Evolutionary conservation across 1,284 basidiomycete species (phyloP).

Genomic region (Peniophora sp.): DNA sequence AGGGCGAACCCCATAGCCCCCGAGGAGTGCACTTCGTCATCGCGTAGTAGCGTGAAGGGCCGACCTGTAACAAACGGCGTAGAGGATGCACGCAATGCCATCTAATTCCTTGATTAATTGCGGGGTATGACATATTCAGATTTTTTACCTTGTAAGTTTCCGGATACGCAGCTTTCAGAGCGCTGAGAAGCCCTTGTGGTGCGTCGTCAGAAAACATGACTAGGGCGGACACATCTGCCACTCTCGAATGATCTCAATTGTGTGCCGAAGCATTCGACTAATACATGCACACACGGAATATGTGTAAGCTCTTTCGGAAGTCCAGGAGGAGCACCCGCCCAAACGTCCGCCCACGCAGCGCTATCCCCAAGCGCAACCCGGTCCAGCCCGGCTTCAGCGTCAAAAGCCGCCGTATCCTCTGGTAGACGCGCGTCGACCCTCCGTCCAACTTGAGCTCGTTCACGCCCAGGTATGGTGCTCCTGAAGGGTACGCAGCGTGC

Average conservation of each 20-base stretch:
- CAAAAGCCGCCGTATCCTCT: constrained; percentile 24
- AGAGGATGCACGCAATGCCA: constrained; percentile 68
- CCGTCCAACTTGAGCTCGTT: constrained; percentile 59
- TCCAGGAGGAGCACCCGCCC: constrained; percentile 24
- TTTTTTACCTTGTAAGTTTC: constrained; percentile 42
- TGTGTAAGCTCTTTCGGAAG: constrained; percentile 30
- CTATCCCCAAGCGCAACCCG: constrained; percentile 8
- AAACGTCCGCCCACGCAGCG: constrained; percentile 46
- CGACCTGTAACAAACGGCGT: constrained; percentile 84
- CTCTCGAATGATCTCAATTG: constrained; percentile 15
- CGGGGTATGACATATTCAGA: not conserved
- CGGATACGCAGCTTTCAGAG: constrained; percentile 37
- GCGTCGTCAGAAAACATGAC: constrained; percentile 58
- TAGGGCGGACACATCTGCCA: constrained; percentile 36
- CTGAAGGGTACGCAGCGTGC: constrained; percentile 36
- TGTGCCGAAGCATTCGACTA: not conserved
- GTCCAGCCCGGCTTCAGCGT: constrained; percentile 7
- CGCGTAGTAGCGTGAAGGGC: constrained; percentile 69
- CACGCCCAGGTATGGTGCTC: constrained; percentile 50
- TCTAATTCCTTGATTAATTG: constrained; percentile 27
- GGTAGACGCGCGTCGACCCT: constrained; percentile 42
- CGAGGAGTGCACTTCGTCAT: constrained; percentile 44
- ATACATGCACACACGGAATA: constrained; percentile 23
- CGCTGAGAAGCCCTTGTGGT: constrained; percentile 51
- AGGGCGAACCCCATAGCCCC: constrained; percentile 75